Percentiles rank a stretch among this genome's conserved stretches.
These are phyloP conservation scores for Nannochloropsis gaditana DNA, from an alignment of 108 stramenopile species.

Conservation along the genomic window DNA sequence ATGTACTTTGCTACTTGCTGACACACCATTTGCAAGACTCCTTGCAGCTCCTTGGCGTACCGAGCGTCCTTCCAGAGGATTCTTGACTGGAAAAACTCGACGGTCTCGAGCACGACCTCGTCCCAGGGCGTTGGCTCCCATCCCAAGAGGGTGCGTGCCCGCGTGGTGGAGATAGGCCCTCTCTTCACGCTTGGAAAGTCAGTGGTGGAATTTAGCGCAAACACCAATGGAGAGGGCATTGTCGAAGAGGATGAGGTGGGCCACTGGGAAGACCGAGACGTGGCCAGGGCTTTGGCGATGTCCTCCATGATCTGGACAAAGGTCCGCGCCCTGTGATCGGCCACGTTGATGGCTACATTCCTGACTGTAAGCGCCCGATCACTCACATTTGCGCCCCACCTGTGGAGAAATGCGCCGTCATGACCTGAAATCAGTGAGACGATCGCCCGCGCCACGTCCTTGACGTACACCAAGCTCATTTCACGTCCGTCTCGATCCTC, in stretches of 20 bases:
- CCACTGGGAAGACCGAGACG: neutral
- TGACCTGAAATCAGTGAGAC: neutral
- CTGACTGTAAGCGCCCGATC: neutral
- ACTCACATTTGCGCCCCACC: neutral
- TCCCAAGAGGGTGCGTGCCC: neutral
- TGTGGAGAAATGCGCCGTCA: neutral
- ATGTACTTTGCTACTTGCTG: constrained; percentile 20
- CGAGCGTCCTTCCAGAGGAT: neutral
- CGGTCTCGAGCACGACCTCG: neutral
- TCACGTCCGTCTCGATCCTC: neutral
- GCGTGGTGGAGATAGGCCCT: neutral
- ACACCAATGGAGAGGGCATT: neutral
- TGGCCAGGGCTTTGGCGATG: neutral
- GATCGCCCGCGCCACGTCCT: neutral
- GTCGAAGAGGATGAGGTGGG: neutral
- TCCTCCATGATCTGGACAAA: neutral
- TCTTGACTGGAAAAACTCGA: constrained; percentile 1
- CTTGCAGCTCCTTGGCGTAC: neutral
- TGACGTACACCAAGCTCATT: constrained; percentile 16
- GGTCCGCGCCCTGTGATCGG: neutral
- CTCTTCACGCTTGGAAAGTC: neutral
- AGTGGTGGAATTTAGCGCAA: neutral
- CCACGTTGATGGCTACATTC: constrained; percentile 8
- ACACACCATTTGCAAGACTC: neutral
- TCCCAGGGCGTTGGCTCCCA: constrained; percentile 5